Evolutionary conservation across 1,139 yeast species (phyloP).

Genomic region (Candida sp.): DNA sequence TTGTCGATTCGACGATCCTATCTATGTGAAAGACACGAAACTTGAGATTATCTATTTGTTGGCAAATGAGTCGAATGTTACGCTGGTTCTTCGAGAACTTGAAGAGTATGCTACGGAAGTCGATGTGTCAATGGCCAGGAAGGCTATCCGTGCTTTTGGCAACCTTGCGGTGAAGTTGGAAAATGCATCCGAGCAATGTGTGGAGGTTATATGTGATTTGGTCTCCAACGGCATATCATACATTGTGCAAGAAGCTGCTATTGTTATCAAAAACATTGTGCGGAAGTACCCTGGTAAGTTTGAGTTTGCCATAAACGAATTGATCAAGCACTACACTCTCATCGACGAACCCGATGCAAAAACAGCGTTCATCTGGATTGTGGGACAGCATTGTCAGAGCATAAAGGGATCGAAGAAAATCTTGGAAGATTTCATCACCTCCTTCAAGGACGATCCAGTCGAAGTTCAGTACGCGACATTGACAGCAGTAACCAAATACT

Average conservation of each 20-base stretch:
- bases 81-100: slow-evolving; percentile 70
- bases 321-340: slow-evolving; percentile 47
- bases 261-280: slow-evolving; percentile 77
- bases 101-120: slow-evolving; percentile 89
- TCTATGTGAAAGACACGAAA: slow-evolving; percentile 89
- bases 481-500: slow-evolving; percentile 77
- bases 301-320: slow-evolving; percentile 40
- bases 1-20: slow-evolving; percentile 84
- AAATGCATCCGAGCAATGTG: slow-evolving; percentile 63
- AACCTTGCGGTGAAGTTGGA: slow-evolving; percentile 78
- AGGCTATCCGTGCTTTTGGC: slow-evolving; percentile 90
- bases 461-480: slow-evolving; percentile 79
- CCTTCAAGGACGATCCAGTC: slow-evolving; percentile 62
- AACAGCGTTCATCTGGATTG: slow-evolving; percentile 81
- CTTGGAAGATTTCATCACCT: slow-evolving; percentile 46
- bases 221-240: slow-evolving; percentile 72
- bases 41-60: slow-evolving; percentile 83
- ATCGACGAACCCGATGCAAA: slow-evolving; percentile 83
- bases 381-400: slow-evolving; percentile 69
- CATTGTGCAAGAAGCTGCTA: slow-evolving; percentile 79
- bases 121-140: slow-evolving; percentile 84
- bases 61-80: slow-evolving; percentile 68
- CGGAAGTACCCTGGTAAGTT: slow-evolving; percentile 68
- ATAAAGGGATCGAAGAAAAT: slow-evolving; percentile 53
- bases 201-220: slow-evolving; percentile 62